These are phyloP conservation scores for Sphaerobolus stellatus DNA, from an alignment of 1,284 basidiomycete genomes.

Conservation along the genomic window DNA sequence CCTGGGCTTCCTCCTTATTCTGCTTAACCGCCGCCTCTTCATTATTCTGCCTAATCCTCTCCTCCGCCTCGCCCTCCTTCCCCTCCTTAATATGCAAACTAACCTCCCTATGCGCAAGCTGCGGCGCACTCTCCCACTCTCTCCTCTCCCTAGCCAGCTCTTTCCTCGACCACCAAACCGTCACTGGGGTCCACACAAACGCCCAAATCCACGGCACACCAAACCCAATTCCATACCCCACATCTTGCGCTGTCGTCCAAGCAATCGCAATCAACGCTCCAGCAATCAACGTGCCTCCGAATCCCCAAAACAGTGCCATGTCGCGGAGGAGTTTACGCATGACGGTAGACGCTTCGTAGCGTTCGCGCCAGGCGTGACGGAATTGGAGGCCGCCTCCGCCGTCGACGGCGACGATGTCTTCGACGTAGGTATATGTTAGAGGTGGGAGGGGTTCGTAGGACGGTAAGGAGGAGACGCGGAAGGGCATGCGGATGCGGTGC, in stretches of 20 bases:
- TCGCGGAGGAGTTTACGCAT: conserved; percentile 30
- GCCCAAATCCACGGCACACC: conserved; percentile 35
- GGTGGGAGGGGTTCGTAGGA: conserved; percentile 29
- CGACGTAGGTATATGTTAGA: conserved; percentile 31
- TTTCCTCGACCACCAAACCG: conserved; percentile 20
- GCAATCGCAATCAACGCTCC: conserved; percentile 26
- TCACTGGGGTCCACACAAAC: conserved; percentile 20
- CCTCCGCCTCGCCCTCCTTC: too few species aligned
- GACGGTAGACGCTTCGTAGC: conserved; percentile 30
- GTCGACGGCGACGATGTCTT: conserved; percentile 29
- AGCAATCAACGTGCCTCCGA: conserved; percentile 24
- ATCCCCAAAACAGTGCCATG: conserved; percentile 28
- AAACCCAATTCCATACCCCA: conserved; percentile 32
- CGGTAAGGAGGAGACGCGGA: conserved; percentile 34
- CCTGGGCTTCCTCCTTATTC: too few species aligned
- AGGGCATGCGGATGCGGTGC: conserved; percentile 27
- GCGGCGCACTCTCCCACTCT: conserved; percentile 18
- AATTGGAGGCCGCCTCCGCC: conserved; percentile 34
- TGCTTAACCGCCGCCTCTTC: too few species aligned
- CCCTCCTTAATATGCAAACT: conserved; percentile 5
- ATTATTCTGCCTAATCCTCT: too few species aligned
- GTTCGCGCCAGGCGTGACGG: conserved; percentile 33
- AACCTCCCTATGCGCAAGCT: neutral
- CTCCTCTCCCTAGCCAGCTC: conserved; percentile 23
- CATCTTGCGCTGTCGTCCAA: conserved; percentile 28